These are phyloP conservation scores for Alternaria dauci DNA, from an alignment of 2,329 filamentous ascomycete genomes.

Conservation along the genomic window DNA sequence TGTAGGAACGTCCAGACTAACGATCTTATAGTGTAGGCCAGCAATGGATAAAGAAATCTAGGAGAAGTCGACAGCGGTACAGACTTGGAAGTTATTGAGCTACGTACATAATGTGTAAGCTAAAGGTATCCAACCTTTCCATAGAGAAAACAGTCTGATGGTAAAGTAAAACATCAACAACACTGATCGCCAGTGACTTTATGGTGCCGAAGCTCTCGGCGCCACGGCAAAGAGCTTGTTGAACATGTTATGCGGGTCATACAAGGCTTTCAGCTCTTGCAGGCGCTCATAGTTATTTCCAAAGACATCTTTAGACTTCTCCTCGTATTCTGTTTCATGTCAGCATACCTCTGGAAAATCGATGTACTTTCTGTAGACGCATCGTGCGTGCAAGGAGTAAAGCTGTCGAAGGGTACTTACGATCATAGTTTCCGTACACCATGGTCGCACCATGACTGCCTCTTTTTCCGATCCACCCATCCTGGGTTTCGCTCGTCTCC, in stretches of 20 bases:
- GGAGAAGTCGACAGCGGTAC: not conserved
- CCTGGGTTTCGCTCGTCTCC: conserved; percentile 4
- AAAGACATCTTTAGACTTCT: conserved; percentile 15
- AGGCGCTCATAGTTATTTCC: conserved; percentile 14
- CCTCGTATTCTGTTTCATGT: conserved; percentile 14
- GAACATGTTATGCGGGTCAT: conserved; percentile 14
- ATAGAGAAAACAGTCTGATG: not conserved
- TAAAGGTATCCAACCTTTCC: not conserved
- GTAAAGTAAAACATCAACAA: not conserved
- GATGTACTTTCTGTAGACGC: not conserved
- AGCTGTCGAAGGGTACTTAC: not conserved
- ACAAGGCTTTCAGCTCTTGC: conserved; percentile 18
- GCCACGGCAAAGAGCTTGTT: conserved; percentile 11
- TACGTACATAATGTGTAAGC: too few relatives aligned
- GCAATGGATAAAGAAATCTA: not conserved
- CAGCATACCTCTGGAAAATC: not conserved
- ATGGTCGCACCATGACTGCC: conserved; percentile 15
- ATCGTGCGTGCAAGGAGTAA: not conserved
- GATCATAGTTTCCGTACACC: conserved; percentile 19
- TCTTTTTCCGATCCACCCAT: conserved; percentile 16
- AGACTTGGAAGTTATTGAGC: not conserved
- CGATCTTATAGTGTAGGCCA: not conserved
- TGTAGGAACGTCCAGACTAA: not conserved
- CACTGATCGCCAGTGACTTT: not conserved
- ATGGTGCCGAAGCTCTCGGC: not conserved